Percentiles rank a stretch among this genome's conserved stretches.
Evolutionary conservation across 2,329 filamentous ascomycete species (phyloP).

Genomic region (Colletotrichum aenigma): DNA sequence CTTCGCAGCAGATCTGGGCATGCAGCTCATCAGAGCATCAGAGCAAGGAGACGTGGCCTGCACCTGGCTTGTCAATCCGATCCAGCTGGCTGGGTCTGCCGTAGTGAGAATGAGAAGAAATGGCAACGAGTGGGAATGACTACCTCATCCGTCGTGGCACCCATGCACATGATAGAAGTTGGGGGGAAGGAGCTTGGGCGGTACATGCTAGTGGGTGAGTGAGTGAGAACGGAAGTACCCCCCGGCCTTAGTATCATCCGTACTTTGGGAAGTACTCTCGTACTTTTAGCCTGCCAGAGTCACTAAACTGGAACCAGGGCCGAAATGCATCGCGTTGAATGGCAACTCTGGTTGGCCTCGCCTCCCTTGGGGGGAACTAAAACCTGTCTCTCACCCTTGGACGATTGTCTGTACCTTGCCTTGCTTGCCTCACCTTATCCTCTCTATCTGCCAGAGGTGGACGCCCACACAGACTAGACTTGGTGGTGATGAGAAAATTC

Average conservation of each 20-base stretch:
- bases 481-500: neutral
- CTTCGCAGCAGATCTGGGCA: neutral
- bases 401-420: neutral
- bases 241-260: neutral
- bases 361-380: constrained; percentile 32
- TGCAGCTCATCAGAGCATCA: neutral
- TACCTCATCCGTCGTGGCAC: neutral
- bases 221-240: neutral
- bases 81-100: constrained; percentile 2
- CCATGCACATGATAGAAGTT: neutral
- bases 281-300: neutral
- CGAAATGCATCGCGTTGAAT: neutral
- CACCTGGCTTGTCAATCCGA: neutral
- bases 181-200: neutral
- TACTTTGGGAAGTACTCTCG: neutral
- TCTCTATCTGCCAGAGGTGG: neutral
- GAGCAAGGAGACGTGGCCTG: neutral
- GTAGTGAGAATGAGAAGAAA: neutral
- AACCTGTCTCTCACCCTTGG: constrained; percentile 27
- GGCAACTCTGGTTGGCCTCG: constrained; percentile 22
- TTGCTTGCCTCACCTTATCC: neutral
- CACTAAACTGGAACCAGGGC: constrained; percentile 14
- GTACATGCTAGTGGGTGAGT: neutral
- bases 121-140: neutral
- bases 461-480: neutral